Evolutionary conservation across 2,329 filamentous ascomycete species (phyloP).

Genomic region (Alternaria tenuissima): DNA sequence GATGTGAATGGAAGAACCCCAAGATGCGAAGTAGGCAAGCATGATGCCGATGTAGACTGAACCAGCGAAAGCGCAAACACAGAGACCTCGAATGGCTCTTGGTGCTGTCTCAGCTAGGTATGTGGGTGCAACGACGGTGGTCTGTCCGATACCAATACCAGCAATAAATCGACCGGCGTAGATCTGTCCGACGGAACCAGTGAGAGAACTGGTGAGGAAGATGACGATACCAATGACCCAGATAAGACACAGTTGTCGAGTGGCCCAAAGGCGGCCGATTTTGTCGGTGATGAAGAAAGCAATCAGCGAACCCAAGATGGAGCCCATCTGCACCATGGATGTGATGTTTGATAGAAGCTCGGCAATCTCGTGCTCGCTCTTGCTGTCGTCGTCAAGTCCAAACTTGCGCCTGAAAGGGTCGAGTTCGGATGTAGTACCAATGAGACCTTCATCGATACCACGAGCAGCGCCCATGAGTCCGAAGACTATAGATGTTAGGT

Average conservation of each 20-base stretch:
- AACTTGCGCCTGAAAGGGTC: constrained; percentile 48
- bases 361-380: constrained; percentile 42
- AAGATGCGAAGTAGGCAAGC: constrained; percentile 77
- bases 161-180: constrained; percentile 73
- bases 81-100: constrained; percentile 73
- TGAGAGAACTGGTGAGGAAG: constrained; percentile 48
- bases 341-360: constrained; percentile 70
- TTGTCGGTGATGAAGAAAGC: constrained; percentile 61
- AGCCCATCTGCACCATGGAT: constrained; percentile 82
- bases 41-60: constrained; percentile 81
- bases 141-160: constrained; percentile 71
- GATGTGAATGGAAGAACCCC: constrained; percentile 62
- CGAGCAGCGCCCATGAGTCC: constrained; percentile 79
- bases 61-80: constrained; percentile 74
- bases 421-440: constrained; percentile 67
- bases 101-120: constrained; percentile 79
- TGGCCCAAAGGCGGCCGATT: constrained; percentile 55
- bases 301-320: constrained; percentile 73
- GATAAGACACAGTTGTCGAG: constrained; percentile 52
- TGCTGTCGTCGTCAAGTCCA: constrained; percentile 44
- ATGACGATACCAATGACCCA: constrained; percentile 55
- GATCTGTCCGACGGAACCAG: constrained; percentile 57
- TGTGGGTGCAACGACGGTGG: constrained; percentile 72
- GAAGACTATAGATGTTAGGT: constrained; percentile 56
- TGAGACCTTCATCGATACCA: constrained; percentile 82